Evolutionary conservation across 768 basidiomycete genomes (phyloP), one percentile per base, ranked within the genome.

Genomic region (Termitomyces sp.): DNA sequence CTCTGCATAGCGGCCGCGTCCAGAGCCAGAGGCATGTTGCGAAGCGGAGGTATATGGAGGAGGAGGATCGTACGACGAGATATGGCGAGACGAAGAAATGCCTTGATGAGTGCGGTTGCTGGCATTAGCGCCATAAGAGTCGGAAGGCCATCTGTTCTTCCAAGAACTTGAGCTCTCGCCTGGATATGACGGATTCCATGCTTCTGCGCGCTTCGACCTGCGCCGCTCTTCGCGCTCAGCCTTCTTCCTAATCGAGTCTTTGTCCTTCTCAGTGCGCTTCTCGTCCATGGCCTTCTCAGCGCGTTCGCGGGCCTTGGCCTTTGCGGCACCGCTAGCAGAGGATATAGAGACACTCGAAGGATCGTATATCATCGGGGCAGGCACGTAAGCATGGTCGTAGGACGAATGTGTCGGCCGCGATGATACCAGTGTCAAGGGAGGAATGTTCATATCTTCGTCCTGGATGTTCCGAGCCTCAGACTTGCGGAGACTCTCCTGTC

Each of bases 301-400:
- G 62, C 59, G 71, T 66, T 60, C 70, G 38, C 67, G 70, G 55
- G 71, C 72, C 54, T 60, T 66, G 16, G 78, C 81, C 72, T 79
- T 76, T 5, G 83, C 84, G 51, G 76, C 81, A 41, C 76, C 76
- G 58, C 82, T 84, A 10, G 84, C 84, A 54, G 77, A 76, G 26
- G 81, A 81, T 30, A 59, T 33, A 32, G 38, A 32, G 20, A 40
- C 40, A 28, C 50, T 44, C 4, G 23, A 23, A 26, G 58, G 52
- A 49, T 54, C 53, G n/a, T 55, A 26, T 4, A 52, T 14, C 20
- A 23, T 23, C 23, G 52, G 30, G n/a, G 79, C 51, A 40, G 69
- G 69, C 50, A 68, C 50, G 41, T 60, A 30, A 64, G 56, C 26
- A 12, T 53, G 63, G 5, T 64, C 62, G 4, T 67, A 63, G 13